Evolutionary conservation across 495 filamentous ascomycete genomes (phyloP).

Genomic region (Penicillium macrosclerotiorum): DNA sequence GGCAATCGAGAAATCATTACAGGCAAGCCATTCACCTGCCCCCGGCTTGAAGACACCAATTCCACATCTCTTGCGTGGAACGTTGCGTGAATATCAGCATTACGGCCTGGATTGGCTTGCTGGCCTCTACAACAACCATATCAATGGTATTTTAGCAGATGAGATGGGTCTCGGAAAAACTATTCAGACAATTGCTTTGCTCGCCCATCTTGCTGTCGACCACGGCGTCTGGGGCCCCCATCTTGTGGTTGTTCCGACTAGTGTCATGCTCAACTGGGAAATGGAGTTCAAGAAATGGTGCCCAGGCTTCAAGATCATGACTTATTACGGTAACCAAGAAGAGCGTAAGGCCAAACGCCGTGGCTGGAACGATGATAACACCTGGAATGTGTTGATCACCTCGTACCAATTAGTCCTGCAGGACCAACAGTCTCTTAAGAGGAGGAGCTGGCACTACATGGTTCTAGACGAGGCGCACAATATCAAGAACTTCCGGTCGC

Average conservation of each 20-base stretch:
- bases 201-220: conserved; percentile 90
- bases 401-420: conserved; percentile 95
- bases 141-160: conserved; percentile 97
- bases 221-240: conserved; percentile 95
- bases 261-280: conserved; percentile 99
- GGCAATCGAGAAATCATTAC: conserved; percentile 33
- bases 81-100: conserved; percentile 93
- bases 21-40: conserved; percentile 30
- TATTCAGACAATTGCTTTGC: conserved; percentile 93
- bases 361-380: conserved; percentile 85
- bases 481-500: conserved; percentile 98
- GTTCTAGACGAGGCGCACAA: conserved; percentile 98
- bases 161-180: conserved; percentile 99
- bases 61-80: conserved; percentile 87
- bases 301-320: conserved; percentile 96
- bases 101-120: conserved; percentile 96
- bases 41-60: conserved; percentile 66
- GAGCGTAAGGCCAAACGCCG: conserved; percentile 86
- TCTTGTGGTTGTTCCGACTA: conserved; percentile 93
- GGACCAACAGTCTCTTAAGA: conserved; percentile 89
- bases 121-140: conserved; percentile 83
- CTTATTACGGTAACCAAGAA: conserved; percentile 92
- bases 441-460: conserved; percentile 96
- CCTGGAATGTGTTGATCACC: conserved; percentile 96
- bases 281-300: conserved; percentile 99